These are phyloP conservation scores for Astrothelium subdiscretum DNA, from an alignment of 495 filamentous ascomycete genomes.

Conservation along the genomic window DNA sequence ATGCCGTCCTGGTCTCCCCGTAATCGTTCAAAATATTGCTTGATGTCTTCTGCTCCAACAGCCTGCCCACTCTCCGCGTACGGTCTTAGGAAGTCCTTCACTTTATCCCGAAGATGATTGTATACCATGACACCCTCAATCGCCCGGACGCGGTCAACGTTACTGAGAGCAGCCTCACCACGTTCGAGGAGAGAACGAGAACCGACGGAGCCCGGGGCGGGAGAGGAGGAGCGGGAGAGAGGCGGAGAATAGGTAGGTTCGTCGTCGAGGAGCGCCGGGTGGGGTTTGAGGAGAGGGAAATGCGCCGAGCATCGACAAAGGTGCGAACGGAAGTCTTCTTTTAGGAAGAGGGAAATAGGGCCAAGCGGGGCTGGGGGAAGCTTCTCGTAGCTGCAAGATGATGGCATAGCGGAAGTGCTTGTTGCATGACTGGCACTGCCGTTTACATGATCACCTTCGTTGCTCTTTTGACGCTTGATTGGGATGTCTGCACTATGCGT, in stretches of 20 bases:
- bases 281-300: slow-evolving; percentile 55
- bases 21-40: slow-evolving; percentile 85
- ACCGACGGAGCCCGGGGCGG: slow-evolving; percentile 36
- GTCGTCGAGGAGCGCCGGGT: slow-evolving; percentile 79
- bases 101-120: slow-evolving; percentile 84
- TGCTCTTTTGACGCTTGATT: slow-evolving; percentile 24
- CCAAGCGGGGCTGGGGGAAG: slow-evolving; percentile 40
- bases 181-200: slow-evolving; percentile 72
- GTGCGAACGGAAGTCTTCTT: slow-evolving; percentile 58
- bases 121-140: slow-evolving; percentile 98
- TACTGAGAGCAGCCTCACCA: slow-evolving; percentile 79
- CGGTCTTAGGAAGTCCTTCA: slow-evolving; percentile 82
- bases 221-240: slow-evolving; percentile 46
- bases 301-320: slow-evolving; percentile 71
- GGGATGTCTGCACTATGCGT: not conserved
- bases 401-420: slow-evolving; percentile 36
- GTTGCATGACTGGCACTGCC: slow-evolving; percentile 9
- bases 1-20: slow-evolving; percentile 67
- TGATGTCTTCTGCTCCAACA: slow-evolving; percentile 89
- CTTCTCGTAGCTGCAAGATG: slow-evolving; percentile 12
- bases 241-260: slow-evolving; percentile 90
- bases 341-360: slow-evolving; percentile 70
- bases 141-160: slow-evolving; percentile 79
- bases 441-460: slow-evolving; percentile 9
- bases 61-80: slow-evolving; percentile 82